Evolutionary conservation across 192 early-diverging fungal species (phyloP).

Genomic region (Linnemannia exigua): DNA sequence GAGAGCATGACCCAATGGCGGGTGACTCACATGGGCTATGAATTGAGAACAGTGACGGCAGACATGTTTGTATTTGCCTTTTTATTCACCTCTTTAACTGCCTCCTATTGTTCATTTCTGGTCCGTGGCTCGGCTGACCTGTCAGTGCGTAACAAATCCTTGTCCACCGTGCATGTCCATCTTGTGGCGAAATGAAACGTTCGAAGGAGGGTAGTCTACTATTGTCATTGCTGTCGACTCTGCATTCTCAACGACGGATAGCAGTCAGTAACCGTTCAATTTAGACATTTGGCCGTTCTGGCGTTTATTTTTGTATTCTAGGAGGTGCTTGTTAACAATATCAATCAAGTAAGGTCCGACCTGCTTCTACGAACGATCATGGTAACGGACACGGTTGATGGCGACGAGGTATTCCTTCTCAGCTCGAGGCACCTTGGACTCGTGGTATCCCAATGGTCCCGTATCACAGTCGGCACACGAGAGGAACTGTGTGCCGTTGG

Average conservation of each 20-base stretch:
- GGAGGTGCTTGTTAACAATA: neutral
- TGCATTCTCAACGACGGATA: too few relatives aligned
- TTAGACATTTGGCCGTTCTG: conserved; percentile 2
- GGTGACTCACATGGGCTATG: neutral
- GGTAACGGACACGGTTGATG: conserved; percentile 71
- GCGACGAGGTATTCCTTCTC: conserved; percentile 74
- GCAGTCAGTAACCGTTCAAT: neutral
- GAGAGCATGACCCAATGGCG: neutral
- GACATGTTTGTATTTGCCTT: too few relatives aligned
- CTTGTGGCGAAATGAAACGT: neutral
- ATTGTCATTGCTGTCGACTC: neutral
- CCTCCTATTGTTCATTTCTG: too few relatives aligned
- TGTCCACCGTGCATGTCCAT: neutral
- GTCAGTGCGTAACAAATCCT: neutral
- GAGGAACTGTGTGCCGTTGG: conserved; percentile 71
- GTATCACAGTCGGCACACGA: conserved; percentile 85
- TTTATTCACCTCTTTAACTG: too few relatives aligned
- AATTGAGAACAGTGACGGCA: too few relatives aligned
- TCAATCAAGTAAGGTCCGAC: neutral
- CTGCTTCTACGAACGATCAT: conserved; percentile 23
- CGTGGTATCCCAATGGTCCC: conserved; percentile 80
- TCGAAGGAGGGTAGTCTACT: neutral
- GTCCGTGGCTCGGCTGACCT: too few relatives aligned
- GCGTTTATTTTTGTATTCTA: neutral
- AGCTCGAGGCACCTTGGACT: conserved; percentile 41